Evolutionary conservation across 148 eudicot species (phyloP).

Genomic region (Tetragonia tetragonoides): DNA sequence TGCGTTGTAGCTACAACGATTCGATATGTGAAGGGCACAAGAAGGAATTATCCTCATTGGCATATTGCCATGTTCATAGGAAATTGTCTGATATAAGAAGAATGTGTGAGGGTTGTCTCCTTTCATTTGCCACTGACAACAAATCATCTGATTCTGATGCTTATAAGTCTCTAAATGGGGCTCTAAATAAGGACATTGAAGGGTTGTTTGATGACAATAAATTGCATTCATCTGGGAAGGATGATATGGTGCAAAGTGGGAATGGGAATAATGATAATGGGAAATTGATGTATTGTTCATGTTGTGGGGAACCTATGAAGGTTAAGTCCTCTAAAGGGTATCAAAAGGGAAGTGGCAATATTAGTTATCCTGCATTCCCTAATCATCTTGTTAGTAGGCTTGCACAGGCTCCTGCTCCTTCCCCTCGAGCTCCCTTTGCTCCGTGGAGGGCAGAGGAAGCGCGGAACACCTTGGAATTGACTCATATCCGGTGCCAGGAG

Average conservation of each 20-base stretch:
- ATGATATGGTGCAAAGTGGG: conserved; percentile 22
- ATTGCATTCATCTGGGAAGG: conserved; percentile 34
- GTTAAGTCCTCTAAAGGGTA: conserved; percentile 28
- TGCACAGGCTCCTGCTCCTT: conserved; percentile 44
- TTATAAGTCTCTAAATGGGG: conserved; percentile 44
- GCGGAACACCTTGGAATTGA: conserved; percentile 40
- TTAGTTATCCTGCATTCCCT: background rate
- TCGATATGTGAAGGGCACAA: conserved; percentile 83
- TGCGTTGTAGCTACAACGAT: conserved; percentile 54
- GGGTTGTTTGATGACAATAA: conserved; percentile 54
- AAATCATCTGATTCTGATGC: conserved; percentile 39
- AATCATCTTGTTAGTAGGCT: conserved; percentile 32
- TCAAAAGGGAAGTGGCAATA: conserved; percentile 27
- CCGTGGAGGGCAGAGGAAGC: conserved; percentile 57
- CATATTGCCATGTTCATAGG: conserved; percentile 84
- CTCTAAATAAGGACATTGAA: conserved; percentile 47
- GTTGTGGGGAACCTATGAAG: conserved; percentile 89
- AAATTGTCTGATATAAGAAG: conserved; percentile 67
- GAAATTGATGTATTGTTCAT: conserved; percentile 47
- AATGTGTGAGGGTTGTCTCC: conserved; percentile 93
- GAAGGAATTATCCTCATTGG: conserved; percentile 77
- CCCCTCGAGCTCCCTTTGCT: conserved; percentile 54
- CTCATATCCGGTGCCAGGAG: conserved; percentile 46
- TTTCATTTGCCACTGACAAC: conserved; percentile 63
- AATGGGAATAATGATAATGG: conserved; percentile 14